phyloP scores from a whole-genome alignment of 2,329 filamentous ascomycete genomes.

The Biscogniauxia marginata region DNA sequence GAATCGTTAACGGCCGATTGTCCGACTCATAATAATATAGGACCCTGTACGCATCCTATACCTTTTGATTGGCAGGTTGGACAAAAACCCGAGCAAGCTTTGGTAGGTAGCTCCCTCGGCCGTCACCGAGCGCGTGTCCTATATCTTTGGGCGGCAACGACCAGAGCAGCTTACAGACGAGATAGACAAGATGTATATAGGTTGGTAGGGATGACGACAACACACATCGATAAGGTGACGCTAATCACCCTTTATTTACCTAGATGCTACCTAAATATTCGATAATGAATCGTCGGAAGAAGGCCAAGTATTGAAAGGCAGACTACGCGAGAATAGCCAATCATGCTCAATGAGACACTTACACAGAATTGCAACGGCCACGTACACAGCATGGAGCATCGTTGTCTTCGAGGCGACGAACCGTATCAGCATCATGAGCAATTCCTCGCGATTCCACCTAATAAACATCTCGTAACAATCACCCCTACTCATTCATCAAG shows the following conservation, averaged over 20 bases:
- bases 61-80: not conserved
- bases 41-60: not conserved
- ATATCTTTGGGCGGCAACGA: not conserved
- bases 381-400: not conserved
- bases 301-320: not conserved
- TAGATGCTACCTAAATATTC: not conserved
- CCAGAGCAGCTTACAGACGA: not conserved
- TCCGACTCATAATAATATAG: conserved; percentile 2
- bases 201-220: not conserved
- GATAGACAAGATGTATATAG: not conserved
- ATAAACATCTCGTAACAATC: not conserved
- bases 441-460: not conserved
- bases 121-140: not conserved
- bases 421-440: not conserved
- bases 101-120: not conserved
- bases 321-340: not conserved
- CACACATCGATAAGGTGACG: not conserved
- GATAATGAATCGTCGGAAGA: not conserved
- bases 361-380: not conserved
- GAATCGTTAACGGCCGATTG: conserved; percentile 4
- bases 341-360: not conserved
- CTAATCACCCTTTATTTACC: not conserved
- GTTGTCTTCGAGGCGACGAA: not conserved
- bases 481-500: not conserved
- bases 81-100: not conserved